Conservation (phyloP, 306 rosid species). For the Glycine soja region DNA sequence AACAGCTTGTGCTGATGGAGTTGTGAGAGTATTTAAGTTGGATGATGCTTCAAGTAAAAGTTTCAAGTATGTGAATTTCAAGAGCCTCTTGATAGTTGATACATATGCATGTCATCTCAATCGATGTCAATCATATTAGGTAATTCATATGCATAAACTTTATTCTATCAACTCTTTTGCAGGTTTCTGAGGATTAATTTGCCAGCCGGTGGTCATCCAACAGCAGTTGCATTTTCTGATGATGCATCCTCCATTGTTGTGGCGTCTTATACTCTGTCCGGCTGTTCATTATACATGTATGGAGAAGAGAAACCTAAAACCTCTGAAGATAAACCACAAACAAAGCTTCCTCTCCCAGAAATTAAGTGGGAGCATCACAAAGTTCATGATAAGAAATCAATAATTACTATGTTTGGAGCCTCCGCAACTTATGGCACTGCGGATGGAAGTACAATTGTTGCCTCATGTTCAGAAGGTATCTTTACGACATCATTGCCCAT, state of each 20-base stretch:
- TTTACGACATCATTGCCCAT: conserved; percentile 15
- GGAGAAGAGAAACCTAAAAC: conserved; percentile 78
- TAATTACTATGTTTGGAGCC: conserved; percentile 78
- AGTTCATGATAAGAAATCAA: conserved; percentile 81
- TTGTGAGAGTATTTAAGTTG: conserved; percentile 89
- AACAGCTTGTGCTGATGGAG: conserved; percentile 96
- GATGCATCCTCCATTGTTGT: conserved; percentile 78
- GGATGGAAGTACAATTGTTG: conserved; percentile 90
- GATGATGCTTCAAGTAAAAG: conserved; percentile 95
- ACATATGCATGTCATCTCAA: conserved; percentile 23
- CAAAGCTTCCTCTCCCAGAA: conserved; percentile 94
- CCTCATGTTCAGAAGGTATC: conserved; percentile 98
- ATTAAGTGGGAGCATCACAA: conserved; percentile 89
- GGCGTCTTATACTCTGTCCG: conserved; percentile 77
- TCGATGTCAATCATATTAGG: conserved; percentile 37
- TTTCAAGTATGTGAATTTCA: conserved; percentile 77
- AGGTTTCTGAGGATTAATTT: conserved; percentile 86
- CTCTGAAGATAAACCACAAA: conserved; percentile 64
- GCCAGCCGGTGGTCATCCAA: conserved; percentile 94
- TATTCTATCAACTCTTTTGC: conserved; percentile 50
- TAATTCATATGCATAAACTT: conserved; percentile 27
- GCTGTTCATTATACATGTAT: conserved; percentile 86
- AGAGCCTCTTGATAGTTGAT: conserved; percentile 35
- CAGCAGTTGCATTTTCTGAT: conserved; percentile 71
- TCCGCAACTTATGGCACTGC: conserved; percentile 89